Evolutionary conservation across 2,329 filamentous ascomycete genomes (phyloP).

Genomic region (Bipolaris gigantea): DNA sequence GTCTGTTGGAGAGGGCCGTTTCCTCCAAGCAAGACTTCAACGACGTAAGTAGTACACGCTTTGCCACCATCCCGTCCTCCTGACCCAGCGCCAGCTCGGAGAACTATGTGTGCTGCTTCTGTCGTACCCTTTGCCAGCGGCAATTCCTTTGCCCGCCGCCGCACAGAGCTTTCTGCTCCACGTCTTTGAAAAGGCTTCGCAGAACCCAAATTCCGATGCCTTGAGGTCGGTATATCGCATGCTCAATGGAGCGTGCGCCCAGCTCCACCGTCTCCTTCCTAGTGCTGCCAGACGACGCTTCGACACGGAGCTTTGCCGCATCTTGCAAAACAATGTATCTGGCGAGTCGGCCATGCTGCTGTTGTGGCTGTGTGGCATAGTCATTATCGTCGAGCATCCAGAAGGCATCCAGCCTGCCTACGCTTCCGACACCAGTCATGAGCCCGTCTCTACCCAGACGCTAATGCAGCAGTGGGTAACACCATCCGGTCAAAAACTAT

Average conservation of each 20-base stretch:
- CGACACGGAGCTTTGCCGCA: constrained; percentile 32
- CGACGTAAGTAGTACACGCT: constrained; percentile 29
- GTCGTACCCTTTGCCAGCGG: constrained; percentile 35
- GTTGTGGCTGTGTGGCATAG: constrained; percentile 40
- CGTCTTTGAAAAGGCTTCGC: constrained; percentile 33
- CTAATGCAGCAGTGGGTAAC: constrained; percentile 32
- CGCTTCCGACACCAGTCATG: constrained; percentile 1
- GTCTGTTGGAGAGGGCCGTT: constrained; percentile 39
- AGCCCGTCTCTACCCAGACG: constrained; percentile 3
- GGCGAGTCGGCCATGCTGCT: constrained; percentile 33
- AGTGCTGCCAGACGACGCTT: constrained; percentile 25
- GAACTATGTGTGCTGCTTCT: constrained; percentile 39
- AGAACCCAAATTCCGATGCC: constrained; percentile 26
- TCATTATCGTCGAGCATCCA: constrained; percentile 32
- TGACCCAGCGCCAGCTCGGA: constrained; percentile 24
- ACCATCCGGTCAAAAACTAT: constrained; percentile 36
- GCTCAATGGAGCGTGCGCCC: constrained; percentile 42
- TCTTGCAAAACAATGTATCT: constrained; percentile 28
- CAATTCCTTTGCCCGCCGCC: constrained; percentile 35
- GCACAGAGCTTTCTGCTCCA: constrained; percentile 41
- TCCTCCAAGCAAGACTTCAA: constrained; percentile 34
- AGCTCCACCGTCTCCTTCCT: constrained; percentile 32
- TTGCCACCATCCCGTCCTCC: not conserved
- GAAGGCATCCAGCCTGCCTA: constrained; percentile 4
- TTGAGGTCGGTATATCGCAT: constrained; percentile 37